phyloP scores from a whole-genome alignment of 1,284 basidiomycete species.

The Kwoniella shivajii region DNA sequence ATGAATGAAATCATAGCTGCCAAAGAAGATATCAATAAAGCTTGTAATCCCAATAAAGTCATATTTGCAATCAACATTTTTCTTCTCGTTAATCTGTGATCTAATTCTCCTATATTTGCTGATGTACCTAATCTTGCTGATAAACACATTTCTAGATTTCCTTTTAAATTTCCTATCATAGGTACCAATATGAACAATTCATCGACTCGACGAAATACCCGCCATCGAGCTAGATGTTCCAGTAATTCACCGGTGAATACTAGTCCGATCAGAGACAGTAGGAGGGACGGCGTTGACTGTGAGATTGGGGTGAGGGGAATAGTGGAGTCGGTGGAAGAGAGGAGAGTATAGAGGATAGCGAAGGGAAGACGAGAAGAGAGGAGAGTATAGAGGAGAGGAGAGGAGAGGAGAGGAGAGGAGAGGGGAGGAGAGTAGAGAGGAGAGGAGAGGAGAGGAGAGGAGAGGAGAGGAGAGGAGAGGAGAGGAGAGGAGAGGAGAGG shows the following conservation, averaged over 20 bases:
- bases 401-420: not conserved
- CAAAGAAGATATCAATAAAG: slow-evolving; percentile 82
- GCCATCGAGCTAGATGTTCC: slow-evolving; percentile 84
- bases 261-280: slow-evolving; percentile 58
- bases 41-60: slow-evolving; percentile 88
- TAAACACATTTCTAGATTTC: slow-evolving; percentile 72
- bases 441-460: not conserved
- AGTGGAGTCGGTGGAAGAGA: not conserved
- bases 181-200: slow-evolving; percentile 97
- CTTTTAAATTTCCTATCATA: slow-evolving; percentile 91
- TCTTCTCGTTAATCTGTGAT: slow-evolving; percentile 67
- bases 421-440: too few species aligned
- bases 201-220: slow-evolving; percentile 83
- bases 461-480: not conserved
- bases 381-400: not conserved
- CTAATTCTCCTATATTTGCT: slow-evolving; percentile 81
- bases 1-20: slow-evolving; percentile 79
- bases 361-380: not conserved
- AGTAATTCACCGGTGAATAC: slow-evolving; percentile 87
- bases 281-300: slow-evolving; percentile 55
- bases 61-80: slow-evolving; percentile 79
- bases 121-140: slow-evolving; percentile 49
- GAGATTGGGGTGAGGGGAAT: not conserved
- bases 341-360: not conserved
- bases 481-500: too few species aligned